Evolutionary conservation across 495 filamentous ascomycete species (phyloP), one percentile per base, ranked within the genome.

Genomic region (Elasticomyces elasticus): DNA sequence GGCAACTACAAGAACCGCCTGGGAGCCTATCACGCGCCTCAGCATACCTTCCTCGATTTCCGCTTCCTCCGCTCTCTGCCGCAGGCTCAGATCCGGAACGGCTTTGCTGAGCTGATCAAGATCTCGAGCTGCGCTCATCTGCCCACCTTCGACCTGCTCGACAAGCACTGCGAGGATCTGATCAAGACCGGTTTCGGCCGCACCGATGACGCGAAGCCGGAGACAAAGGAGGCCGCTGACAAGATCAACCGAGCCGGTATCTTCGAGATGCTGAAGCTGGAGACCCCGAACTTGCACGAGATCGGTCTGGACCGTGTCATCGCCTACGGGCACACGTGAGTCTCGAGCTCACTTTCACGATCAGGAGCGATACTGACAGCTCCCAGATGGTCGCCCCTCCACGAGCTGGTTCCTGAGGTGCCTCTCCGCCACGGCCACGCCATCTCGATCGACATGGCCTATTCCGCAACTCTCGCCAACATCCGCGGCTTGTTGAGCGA

Each of bases 361-460:
- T 11, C 5, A 25, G 44, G 5, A 10, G 31, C 5, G 45, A 2
- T 28, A 31, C 33, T 52, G 50, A 52, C 50, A 30, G 2, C 12
- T 54, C 5, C 22, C 42, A 76, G 74, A 0, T 84, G 80, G 80
- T 81, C 77, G 4, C 80, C 80, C 0, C 69, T 81, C 17, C 78
- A 82, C 49, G 80, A 82, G 55, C 72, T 84, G 15, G 70, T 78
- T 12, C 81, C 79, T 0, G 71, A 79, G 41, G 75, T 71, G 0
- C 80, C 80, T 4, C 72, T 83, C 9, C 74, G 81, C 25, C 81
- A 83, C 59, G 80, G 81, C 1, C 80, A 83, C 56, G 80, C 81
- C 15, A 83, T 84, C 47, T 78, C 74, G 9, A 79, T 83, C 46
- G 81, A 83, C 57, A 83, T 83, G 81, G 81, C 81, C 0, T 84